Percentiles rank a stretch among this genome's conserved stretches.
Evolutionary conservation across 768 basidiomycete genomes (phyloP).

Genomic region (Boletellus sp.): DNA sequence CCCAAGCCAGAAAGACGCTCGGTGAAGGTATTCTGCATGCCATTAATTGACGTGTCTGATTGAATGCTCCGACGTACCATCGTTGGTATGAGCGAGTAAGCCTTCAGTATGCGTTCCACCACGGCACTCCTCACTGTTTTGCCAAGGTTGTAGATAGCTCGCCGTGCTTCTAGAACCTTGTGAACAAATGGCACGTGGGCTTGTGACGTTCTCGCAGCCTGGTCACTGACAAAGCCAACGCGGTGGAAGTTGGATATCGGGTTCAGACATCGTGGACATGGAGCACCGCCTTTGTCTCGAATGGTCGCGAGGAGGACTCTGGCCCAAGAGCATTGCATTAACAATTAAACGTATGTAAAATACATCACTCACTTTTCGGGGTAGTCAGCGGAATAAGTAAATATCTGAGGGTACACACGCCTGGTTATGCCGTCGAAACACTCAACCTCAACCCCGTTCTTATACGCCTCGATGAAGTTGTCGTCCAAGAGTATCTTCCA

Average conservation of each 20-base stretch:
- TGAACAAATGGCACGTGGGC: neutral
- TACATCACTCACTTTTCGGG: constrained; percentile 26
- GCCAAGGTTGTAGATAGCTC: too few relatives aligned
- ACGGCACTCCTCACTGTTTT: neutral
- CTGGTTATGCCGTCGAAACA: constrained; percentile 15
- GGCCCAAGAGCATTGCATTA: neutral
- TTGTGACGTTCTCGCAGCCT: neutral
- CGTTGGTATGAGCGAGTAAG: too few relatives aligned
- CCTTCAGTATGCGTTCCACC: neutral
- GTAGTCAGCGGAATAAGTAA: constrained; percentile 23
- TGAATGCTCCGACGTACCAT: too few relatives aligned
- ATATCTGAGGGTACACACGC: constrained; percentile 17
- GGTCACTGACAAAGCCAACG: neutral
- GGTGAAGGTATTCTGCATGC: neutral
- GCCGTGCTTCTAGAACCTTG: neutral
- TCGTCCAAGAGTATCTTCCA: constrained; percentile 22
- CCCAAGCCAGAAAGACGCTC: neutral
- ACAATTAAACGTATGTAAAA: neutral
- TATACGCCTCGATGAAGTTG: constrained; percentile 15
- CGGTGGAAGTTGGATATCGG: neutral
- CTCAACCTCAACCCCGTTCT: constrained; percentile 16
- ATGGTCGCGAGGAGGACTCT: neutral
- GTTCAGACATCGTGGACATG: neutral
- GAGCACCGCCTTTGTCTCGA: neutral
- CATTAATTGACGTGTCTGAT: too few relatives aligned